Evolutionary conservation across 345 rosid genomes (phyloP).

Genomic region (Lumnitzera racemosa): DNA sequence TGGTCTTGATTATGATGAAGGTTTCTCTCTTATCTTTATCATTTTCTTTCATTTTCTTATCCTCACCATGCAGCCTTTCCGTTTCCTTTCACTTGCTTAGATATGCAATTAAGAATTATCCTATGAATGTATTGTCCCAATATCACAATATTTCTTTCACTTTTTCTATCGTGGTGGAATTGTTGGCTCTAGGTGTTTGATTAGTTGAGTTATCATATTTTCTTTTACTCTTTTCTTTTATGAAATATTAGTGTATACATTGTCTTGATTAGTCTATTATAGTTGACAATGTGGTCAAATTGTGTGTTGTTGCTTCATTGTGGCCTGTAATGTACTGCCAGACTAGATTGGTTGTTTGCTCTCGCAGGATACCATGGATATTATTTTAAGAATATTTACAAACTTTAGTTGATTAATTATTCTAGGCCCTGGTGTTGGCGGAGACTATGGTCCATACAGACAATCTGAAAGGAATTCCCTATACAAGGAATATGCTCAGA

Average conservation of each 20-base stretch:
- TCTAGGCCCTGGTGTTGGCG: constrained; percentile 74
- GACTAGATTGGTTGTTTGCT: too few species aligned
- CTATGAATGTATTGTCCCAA: too few species aligned
- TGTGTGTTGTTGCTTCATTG: not conserved
- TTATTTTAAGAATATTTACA: not conserved
- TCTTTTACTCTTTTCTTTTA: too few species aligned
- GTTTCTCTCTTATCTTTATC: constrained; percentile 13
- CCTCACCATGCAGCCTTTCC: not conserved
- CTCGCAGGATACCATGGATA: not conserved
- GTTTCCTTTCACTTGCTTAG: not conserved
- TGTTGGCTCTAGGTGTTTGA: too few species aligned
- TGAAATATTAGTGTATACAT: too few species aligned
- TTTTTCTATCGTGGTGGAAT: too few species aligned
- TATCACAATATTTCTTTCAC: not conserved
- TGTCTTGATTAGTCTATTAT: not conserved
- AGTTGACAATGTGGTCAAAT: not conserved
- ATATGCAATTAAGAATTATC: too few species aligned
- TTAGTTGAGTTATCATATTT: too few species aligned
- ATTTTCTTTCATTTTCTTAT: not conserved
- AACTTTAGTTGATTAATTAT: constrained; percentile 3
- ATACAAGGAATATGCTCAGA: constrained; percentile 68
- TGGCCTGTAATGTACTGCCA: too few species aligned
- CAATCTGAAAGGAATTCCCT: constrained; percentile 89
- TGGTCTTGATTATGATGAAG: constrained; percentile 95
- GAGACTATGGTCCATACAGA: constrained; percentile 80